Base-by-base conservation (phyloP, 2,329 filamentous ascomycete genomes). In the Monosporascus sp. region DNA sequence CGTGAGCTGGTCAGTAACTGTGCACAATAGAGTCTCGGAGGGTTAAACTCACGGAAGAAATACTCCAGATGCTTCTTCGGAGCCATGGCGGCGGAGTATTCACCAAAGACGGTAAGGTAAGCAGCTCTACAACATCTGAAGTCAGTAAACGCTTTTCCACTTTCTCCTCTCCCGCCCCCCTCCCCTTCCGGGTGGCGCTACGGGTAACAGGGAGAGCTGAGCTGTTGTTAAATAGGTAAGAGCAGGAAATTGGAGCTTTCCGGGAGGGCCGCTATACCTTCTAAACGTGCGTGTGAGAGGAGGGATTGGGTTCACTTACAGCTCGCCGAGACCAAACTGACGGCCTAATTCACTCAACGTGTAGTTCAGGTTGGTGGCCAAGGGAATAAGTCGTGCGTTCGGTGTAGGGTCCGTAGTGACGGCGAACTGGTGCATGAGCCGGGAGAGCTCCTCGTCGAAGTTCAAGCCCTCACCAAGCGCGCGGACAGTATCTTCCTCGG, bases 281-380 rank as follows among this genome's bases (percentile, higher is more conserved):
- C 1, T 31, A 31, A 31, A 31, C 27, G 27, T 31, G 27, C 3
- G 27, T 31, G 11, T 4, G 8, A 31, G 27, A 27, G 2, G 27
- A 31, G 27, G 7, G 27, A 1, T 31, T 31, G 27, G 3, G 9
- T 31, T 31, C 27, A 11, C 27, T 11, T 31, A 31, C 27, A 31
- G 3, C 66, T 82, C 79, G 5, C 76, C 78, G 1, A 76, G 59
- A 52, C 72, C 76, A 56, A 80, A 81, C 7, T 65, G 52, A 54
- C 75, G 70, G 1, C 67, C 73, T 0, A 64, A 61, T 0, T 65
- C 57, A 0, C 72, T 74, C 63, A 81, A 74, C 0, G 57, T 68
- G 60, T 77, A 82, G 0, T 69, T 68, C 0, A 79, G 77, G 58
- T 82, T 82, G 49, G 16, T 77, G 64, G 45, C 78, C 69, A 59